Base-by-base conservation (phyloP, 331 rosid genomes). In the Acacia concinna region DNA sequence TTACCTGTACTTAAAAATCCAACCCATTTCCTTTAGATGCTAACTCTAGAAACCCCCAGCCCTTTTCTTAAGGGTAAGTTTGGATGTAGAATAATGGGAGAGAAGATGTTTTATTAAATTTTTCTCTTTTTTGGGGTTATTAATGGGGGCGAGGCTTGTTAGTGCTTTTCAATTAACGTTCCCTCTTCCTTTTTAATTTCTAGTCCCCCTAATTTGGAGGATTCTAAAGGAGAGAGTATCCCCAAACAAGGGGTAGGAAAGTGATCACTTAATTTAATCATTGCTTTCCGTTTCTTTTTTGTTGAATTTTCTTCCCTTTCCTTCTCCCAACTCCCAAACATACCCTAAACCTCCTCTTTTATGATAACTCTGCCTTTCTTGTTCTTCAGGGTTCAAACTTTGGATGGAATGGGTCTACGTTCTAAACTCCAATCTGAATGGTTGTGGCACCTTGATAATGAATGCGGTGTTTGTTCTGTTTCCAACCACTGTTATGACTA, bases 351-450 rank as follows among this genome's bases (percentile, higher is more conserved):
- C 2, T 76, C 21, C 49, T 15, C 46, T 73, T 66, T 32, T 14
- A 12, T 74, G 60, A 78, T 87, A 49, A 86, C 65, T 66, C 49
- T 67, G 82, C 41, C 54, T 46, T 38, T 38, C 63, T 21, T 62
- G 52, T 78, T 75, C 62, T 78, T 89, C 94, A 91, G 96, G 97
- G 97, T 59, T 91, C 94, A 15, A 72, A 89, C 87, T 85, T 93
- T 38, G 97, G 97, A 78, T 91, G 96, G 96, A 93, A 93, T 34
- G 97, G 96, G 25, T 77, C 94, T 27, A 89, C 97, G 67, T 91
- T 93, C 76, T 93, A 79, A 81, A 67, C 41, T 64, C 46, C 25
- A 37, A 43, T 62, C 21, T 31, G 31, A 38, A 43, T 57, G 60
- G 63, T 23, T 1, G 6, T 41, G 74, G 57, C 66, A 31, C 57